phyloP scores from a whole-genome alignment of 1,284 basidiomycete genomes.

The Rhodotorula sp. region DNA sequence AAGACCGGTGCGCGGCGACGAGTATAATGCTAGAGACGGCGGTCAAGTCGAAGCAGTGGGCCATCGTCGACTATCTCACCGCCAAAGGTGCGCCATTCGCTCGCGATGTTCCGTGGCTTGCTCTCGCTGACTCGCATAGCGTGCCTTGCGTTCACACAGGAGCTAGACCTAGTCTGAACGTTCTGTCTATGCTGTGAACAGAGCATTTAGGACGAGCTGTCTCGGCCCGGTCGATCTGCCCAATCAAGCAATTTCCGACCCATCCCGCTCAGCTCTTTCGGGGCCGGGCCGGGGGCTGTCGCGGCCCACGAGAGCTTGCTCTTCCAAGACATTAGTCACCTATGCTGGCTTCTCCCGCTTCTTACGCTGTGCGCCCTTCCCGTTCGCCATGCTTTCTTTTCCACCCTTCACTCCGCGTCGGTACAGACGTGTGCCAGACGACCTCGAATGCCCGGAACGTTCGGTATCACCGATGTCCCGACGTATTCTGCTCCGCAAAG shows the following conservation, averaged over 20 bases:
- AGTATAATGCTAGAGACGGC: conserved; percentile 38
- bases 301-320: background rate
- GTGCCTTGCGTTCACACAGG: conserved; percentile 1
- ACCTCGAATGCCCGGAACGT: background rate
- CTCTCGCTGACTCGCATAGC: too few relatives aligned
- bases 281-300: too few relatives aligned
- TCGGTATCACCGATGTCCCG: background rate
- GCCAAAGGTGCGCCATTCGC: conserved; percentile 17
- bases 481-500: background rate
- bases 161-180: conserved; percentile 19
- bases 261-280: background rate
- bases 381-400: background rate
- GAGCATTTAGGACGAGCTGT: too few relatives aligned
- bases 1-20: conserved; percentile 30
- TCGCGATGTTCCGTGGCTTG: too few relatives aligned
- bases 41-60: conserved; percentile 35
- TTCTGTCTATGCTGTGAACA: conserved; percentile 21
- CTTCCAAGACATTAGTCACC: background rate
- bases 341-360: background rate
- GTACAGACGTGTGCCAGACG: background rate
- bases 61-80: conserved; percentile 34
- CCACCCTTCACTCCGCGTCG: background rate
- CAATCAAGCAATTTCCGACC: background rate
- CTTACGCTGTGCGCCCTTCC: background rate
- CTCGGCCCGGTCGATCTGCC: background rate